Conservation (phyloP, 2,329 filamentous ascomycete genomes). For the Dactylellina sp. region DNA sequence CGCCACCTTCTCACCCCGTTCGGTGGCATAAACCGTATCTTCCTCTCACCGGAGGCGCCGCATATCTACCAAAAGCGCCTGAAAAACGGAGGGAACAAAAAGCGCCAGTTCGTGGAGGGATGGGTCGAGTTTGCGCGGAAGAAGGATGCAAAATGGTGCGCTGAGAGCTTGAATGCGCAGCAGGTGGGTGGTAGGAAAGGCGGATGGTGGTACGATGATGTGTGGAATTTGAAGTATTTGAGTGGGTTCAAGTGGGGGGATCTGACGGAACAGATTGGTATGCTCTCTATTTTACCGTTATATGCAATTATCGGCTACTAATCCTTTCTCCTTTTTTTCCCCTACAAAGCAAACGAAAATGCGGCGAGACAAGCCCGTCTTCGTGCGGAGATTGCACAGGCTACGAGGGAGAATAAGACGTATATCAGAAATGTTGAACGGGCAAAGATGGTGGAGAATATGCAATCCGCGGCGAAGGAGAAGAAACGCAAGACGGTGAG, state of each 20-base stretch:
- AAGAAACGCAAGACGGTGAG: constrained; percentile 64
- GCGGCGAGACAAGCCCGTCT: constrained; percentile 80
- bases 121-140: constrained; percentile 87
- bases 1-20: constrained; percentile 80
- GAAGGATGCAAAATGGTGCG: constrained; percentile 79
- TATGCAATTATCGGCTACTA: too few relatives aligned
- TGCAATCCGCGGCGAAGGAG: constrained; percentile 70
- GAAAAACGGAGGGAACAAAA: constrained; percentile 82
- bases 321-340: not conserved
- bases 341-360: constrained; percentile 77
- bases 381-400: constrained; percentile 80
- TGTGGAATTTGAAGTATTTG: constrained; percentile 86
- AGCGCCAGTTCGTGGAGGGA: constrained; percentile 82
- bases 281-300: too few relatives aligned
- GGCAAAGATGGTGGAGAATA: constrained; percentile 81
- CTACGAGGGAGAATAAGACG: constrained; percentile 81
- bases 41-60: constrained; percentile 81
- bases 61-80: constrained; percentile 75
- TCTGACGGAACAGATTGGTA: constrained; percentile 62
- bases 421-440: constrained; percentile 83
- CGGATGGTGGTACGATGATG: constrained; percentile 83
- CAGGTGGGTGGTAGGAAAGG: constrained; percentile 79
- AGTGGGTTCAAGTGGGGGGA: constrained; percentile 84
- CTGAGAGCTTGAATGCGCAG: constrained; percentile 79
- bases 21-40: constrained; percentile 80